phyloP scores from a whole-genome alignment of 1,284 basidiomycete genomes.

The Cryptococcus hybrid region DNA sequence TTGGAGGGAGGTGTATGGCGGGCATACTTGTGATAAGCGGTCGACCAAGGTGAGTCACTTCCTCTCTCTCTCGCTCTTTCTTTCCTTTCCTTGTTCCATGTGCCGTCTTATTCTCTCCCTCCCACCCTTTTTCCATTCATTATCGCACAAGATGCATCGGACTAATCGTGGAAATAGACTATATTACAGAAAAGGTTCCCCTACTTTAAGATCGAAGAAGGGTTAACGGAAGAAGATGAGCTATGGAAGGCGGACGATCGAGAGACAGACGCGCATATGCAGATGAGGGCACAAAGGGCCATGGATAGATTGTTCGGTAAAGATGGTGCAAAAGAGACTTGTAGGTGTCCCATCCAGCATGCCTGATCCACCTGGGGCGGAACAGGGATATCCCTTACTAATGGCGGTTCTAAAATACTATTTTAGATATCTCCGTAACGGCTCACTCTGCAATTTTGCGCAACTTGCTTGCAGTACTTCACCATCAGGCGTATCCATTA shows the following conservation, averaged over 20 bases:
- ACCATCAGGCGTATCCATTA: constrained; percentile 44
- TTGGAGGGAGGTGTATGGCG: constrained; percentile 47
- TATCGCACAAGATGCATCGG: background rate
- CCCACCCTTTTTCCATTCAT: too few relatives aligned
- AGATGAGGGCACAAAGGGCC: constrained; percentile 58
- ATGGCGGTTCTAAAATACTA: background rate
- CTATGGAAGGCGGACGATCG: constrained; percentile 65
- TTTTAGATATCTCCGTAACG: constrained; percentile 51
- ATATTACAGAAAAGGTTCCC: constrained; percentile 62
- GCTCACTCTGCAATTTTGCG: constrained; percentile 52
- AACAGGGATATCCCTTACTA: background rate
- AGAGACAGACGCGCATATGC: constrained; percentile 62
- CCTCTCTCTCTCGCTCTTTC: too few relatives aligned
- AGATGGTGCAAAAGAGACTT: constrained; percentile 51
- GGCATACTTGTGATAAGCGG: constrained; percentile 47
- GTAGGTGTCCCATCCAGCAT: constrained; percentile 49
- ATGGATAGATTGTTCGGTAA: constrained; percentile 64
- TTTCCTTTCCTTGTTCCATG: too few relatives aligned
- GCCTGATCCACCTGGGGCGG: background rate
- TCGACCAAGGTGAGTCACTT: constrained; percentile 52
- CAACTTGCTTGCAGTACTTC: constrained; percentile 44
- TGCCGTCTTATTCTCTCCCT: too few relatives aligned
- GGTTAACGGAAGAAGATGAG: constrained; percentile 68
- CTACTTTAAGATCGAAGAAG: constrained; percentile 61
- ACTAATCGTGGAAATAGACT: constrained; percentile 36